Evolutionary conservation across 1,139 yeast genomes (phyloP), one percentile per base, ranked within the genome.

Genomic region (Diutina pseudorugosa): DNA sequence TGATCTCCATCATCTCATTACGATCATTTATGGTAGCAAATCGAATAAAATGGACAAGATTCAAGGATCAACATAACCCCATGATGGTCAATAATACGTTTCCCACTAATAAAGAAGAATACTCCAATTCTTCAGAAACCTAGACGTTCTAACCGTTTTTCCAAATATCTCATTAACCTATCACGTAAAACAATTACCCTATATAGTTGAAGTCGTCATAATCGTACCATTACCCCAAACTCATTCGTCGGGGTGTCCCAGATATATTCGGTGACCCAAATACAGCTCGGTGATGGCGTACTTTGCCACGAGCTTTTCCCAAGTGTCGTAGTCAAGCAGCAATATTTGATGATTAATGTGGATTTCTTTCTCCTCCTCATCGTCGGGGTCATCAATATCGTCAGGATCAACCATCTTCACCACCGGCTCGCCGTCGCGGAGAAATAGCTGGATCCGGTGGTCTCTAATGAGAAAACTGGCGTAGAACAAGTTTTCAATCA

Each of bases 401-500:
- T 27, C 40, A 8, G 40, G 20, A 7, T 3, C 8, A 27, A 45
- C 16, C 47, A 57, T 55, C 27, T 58, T 54, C 1, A 74, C 61
- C 57, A 65, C 63, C 0, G 77, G 77, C 23, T 65, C 58, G 3
- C 67, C 86, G 1, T 71, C 73, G 59, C 76, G 81, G 45, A 66
- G 66, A n/a, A 67, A 75, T 41, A 89, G 60, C 44, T 72, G 69
- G 33, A 89, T 65, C 58, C 75, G 79, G 1, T 88, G 91, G 60
- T 87, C 95, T 60, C 83, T 79, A 4, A 89, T 77, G 51, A 91
- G 69, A 61, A 90, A 90, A 63, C 95, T 85, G 1, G 87, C 76
- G 61, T 83, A 86, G 62, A 90, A 91, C 58, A 91, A 68, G 62
- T 88, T 89, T 62, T 91, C 97, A 4, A 90, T 81, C 4, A 93